phyloP scores from a whole-genome alignment of 805 yeast genomes.

The Metschnikowia reukaufii region DNA sequence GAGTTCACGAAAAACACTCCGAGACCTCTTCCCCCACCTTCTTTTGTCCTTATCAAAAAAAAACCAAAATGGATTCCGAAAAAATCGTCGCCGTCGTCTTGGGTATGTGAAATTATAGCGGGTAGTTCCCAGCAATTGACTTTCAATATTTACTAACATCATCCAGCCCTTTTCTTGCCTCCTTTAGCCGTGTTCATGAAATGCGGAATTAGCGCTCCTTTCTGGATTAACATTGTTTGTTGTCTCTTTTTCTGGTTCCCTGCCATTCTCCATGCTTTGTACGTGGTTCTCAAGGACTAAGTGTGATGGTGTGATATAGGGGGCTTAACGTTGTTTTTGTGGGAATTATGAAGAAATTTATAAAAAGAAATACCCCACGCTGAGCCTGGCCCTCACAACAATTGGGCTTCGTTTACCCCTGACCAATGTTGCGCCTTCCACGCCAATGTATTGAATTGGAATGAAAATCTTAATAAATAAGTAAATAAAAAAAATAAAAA shows the following conservation, averaged over 20 bases:
- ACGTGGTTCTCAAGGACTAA: slow-evolving; percentile 46
- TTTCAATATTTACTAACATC: slow-evolving; percentile 17
- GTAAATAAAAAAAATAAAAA: too few relatives aligned
- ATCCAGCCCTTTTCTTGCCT: slow-evolving; percentile 60
- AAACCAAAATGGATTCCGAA: slow-evolving; percentile 36
- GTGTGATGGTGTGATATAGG: background rate
- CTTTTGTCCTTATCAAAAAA: background rate
- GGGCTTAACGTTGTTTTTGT: background rate
- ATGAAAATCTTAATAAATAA: too few relatives aligned
- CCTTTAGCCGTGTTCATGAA: slow-evolving; percentile 75
- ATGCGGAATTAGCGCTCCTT: slow-evolving; percentile 63
- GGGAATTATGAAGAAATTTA: too few relatives aligned
- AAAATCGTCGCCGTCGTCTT: slow-evolving; percentile 41
- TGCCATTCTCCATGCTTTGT: slow-evolving; percentile 74
- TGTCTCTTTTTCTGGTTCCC: slow-evolving; percentile 73
- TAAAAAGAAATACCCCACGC: too few relatives aligned
- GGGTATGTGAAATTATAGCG: slow-evolving; percentile 24
- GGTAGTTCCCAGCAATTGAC: background rate
- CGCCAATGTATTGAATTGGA: too few relatives aligned
- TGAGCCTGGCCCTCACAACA: too few relatives aligned
- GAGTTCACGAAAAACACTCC: background rate
- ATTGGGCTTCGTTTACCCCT: too few relatives aligned
- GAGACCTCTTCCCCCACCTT: background rate
- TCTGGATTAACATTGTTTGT: slow-evolving; percentile 62
- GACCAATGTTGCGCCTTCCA: too few relatives aligned